Base-by-base conservation (phyloP, 2,329 filamentous ascomycete species). In the Aspergillus quadrilineatus region DNA sequence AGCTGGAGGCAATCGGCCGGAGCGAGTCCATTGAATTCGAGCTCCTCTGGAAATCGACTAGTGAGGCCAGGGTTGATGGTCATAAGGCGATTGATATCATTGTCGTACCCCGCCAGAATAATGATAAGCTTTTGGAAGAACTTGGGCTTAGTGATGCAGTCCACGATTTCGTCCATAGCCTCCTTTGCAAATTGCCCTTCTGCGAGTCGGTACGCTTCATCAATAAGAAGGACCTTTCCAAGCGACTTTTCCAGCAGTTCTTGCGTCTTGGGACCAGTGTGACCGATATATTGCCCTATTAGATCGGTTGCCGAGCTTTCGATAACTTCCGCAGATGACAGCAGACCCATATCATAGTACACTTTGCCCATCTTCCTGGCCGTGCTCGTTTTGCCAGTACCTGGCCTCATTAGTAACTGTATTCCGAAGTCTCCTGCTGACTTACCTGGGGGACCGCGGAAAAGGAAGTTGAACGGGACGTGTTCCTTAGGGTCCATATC, bases 341-440 rank as follows among this genome's bases (percentile, higher is more conserved):
- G 73, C 34, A 92, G 82, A 0, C 88, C 88, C 79, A 91, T 83
- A 62, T 92, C 85, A 65, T 89, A 92, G 65, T 84, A 92, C 0
- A 92, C 77, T 59, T 89, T 82, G 3, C 89, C 89, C 80, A 92
- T 89, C 59, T 86, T 88, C n/a, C 80, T 75, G 0, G 89, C 89
- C 0, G 82, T 90, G 0, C 85, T 86, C 0, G 88, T 90, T 65
- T 92, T 92, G 0, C 89, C 89, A 0, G 88, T 91, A 0, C 82
- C 81, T 81, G 61, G n/a, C 14, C 4, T 4, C 2, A 15, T 48
- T 6, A 54, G 44, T 17, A 17, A 15, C 34, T 9, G 6, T 4
- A 28, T 28, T 7, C 4, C 7, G 14, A 10, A 7, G 10, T 7
- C 4, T 9, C 4, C 15, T 10, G 15, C 12, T 60, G n/a, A 14